Base-by-base conservation (phyloP, 495 filamentous ascomycete genomes). In the Aspergillus cavernicola region DNA sequence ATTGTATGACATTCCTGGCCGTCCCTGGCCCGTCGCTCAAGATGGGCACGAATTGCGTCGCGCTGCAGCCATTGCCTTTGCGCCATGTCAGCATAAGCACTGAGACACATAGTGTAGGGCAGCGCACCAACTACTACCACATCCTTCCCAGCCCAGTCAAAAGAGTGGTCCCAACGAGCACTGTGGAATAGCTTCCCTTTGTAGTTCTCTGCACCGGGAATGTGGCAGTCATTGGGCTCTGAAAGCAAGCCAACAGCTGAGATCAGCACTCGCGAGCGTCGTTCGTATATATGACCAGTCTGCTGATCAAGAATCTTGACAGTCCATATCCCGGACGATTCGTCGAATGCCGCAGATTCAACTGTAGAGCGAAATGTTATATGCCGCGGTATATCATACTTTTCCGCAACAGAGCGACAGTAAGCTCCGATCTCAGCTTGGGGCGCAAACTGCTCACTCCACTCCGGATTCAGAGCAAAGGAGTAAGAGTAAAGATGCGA, bases 151-250 rank as follows among this genome's bases (percentile, higher is more conserved):
- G 65, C 48, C 63, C 74, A 78, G 40, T 84, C 74, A 45, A 84
- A 80, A 3, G 68, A 55, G 53, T 76, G 69, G 47, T 81, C 78
- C 82, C 82, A 86, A 39, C 65, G 68, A 2, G 82, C 80, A 1
- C 77, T 82, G 52, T 86, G 83, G 51, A 85, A 73, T n/a, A 84
- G 46, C 8, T 56, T 61, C 18, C 82, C 83, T 39, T 76, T 50
- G 56, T 78, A 84, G 11, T 42, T 55, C 8, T 77, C 61, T 16
- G 72, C 59, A 5, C 72, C 77, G 67, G 24, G 73, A 15, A 81
- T 74, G 43, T 80, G 76, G 45, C 66, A 71, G 11, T 62, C 53
- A 22, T 73, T 73, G 0, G 68, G 66, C 18, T 80, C 31, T 2
- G 70, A 73, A 5, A 81, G 63, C 1, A 67, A 57, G 0, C 78